Evolutionary conservation across 306 rosid genomes (phyloP).

Genomic region (Prosopis cineraria): DNA sequence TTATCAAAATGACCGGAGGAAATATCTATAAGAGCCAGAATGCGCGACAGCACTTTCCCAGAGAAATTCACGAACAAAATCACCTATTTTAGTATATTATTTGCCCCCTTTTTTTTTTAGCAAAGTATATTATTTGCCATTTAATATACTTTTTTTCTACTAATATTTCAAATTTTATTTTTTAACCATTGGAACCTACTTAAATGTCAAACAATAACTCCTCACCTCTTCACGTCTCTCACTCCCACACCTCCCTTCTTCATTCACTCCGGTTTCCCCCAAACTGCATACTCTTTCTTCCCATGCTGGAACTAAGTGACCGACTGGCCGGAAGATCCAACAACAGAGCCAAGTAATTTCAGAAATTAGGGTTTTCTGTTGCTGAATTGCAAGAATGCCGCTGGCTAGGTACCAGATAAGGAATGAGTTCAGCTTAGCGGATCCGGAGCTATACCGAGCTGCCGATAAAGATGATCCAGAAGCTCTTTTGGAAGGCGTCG

Average conservation of each 20-base stretch:
- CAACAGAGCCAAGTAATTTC: background rate
- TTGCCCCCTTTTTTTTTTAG: too few relatives aligned
- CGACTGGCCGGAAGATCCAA: constrained; percentile 39
- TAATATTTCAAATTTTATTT: background rate
- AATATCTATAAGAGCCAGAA: too few relatives aligned
- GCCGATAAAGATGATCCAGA: constrained; percentile 99
- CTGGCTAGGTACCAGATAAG: constrained; percentile 78
- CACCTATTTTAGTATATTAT: background rate
- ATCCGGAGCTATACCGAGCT: constrained; percentile 84
- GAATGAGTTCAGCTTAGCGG: constrained; percentile 86
- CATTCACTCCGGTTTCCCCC: constrained; percentile 29
- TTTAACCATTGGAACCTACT: background rate
- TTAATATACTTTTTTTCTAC: background rate
- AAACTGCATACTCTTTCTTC: constrained; percentile 11
- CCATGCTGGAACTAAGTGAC: constrained; percentile 57
- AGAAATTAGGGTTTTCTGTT: constrained; percentile 41
- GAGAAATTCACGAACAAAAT: background rate
- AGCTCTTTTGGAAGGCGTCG: constrained; percentile 89
- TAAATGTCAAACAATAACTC: background rate
- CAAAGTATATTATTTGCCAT: background rate
- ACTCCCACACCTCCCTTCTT: background rate
- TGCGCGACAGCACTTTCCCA: background rate
- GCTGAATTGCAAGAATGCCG: constrained; percentile 60
- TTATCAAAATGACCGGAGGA: too few relatives aligned
- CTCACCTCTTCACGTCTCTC: constrained; percentile 29